Conservation (phyloP, 768 basidiomycete species). For the Leccinum uliginosum region DNA sequence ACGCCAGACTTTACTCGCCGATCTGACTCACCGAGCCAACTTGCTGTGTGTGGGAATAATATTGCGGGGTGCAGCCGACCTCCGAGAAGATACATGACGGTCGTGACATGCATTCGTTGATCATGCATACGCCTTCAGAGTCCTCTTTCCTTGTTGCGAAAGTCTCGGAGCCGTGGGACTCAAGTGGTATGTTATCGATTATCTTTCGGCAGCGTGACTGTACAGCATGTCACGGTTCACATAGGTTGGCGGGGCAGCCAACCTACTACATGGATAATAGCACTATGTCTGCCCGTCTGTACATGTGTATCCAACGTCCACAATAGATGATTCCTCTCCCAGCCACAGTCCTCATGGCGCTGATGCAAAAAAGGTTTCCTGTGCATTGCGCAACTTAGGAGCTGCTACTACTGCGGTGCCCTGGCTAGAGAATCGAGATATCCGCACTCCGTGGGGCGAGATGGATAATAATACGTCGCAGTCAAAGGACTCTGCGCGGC, state of each 20-base stretch:
- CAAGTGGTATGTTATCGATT: too few species aligned
- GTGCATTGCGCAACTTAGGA: not conserved
- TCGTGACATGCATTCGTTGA: not conserved
- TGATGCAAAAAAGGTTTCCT: slow-evolving; percentile 1
- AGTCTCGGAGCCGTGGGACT: not conserved
- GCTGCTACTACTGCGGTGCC: not conserved
- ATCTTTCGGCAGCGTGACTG: not conserved
- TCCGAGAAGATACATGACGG: slow-evolving; percentile 5
- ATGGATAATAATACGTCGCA: not conserved
- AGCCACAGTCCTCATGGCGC: not conserved
- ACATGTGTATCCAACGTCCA: not conserved
- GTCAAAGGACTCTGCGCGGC: not conserved
- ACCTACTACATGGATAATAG: not conserved
- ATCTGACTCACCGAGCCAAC: slow-evolving; percentile 25
- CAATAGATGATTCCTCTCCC: not conserved
- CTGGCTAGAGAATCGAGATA: not conserved
- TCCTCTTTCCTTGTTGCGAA: not conserved
- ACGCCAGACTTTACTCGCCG: slow-evolving; percentile 27
- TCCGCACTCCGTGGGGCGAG: not conserved
- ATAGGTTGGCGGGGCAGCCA: not conserved
- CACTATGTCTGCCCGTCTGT: not conserved
- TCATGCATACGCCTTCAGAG: not conserved
- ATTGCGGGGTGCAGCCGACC: slow-evolving; percentile 7
- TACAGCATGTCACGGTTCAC: slow-evolving; percentile 8
- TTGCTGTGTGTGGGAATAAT: slow-evolving; percentile 28